Base-by-base conservation (phyloP, 257 asterid species). In the Nyctanthes arbortristis region DNA sequence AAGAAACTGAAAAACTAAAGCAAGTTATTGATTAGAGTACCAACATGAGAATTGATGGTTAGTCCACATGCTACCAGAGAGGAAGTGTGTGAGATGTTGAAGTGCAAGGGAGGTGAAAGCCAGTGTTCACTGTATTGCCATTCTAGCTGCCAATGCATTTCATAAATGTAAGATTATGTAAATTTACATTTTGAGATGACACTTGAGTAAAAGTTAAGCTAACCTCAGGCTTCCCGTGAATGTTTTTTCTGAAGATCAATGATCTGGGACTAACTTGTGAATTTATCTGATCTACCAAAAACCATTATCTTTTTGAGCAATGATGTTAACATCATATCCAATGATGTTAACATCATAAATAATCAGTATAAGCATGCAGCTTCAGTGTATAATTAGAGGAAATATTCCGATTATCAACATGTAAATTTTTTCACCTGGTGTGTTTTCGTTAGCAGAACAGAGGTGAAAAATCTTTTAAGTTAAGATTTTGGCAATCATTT, bases 61-160 rank as follows among this genome's bases (percentile, higher is more conserved):
- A 93, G 91, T 61, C 94, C 97, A 67, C 99, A 93, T 4, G 97
- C 96, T 80, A 87, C 83, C 83, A 93, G 72, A 63, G 99, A 93
- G 54, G 97, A 80, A 20, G 97, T 81, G 79, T 91, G 99, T 1
- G 99, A 89, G 75, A 93, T 80, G 76, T 93, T 93, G 77, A 93
- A 91, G 64, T 86, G 94, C 90, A 93, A 75, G 0, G 80, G 80
- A 52, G 88, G 92, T 13, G 78, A 87, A 34, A 74, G 68, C 82
- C 74, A 73, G 32, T 78, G 79, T 77, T 84, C 84, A 32, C 60
- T 69, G 25, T 37, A 32, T 13, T 75, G 82, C 96, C 96, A 93
- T 13, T 84, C 81, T 5, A 93, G 89, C 99, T 91, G 86, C 77
- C 71, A 81, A 57, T 47, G 76, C 27, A 22, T 47, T 11, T 31